Percentiles rank a stretch among this genome's conserved stretches.
Conservation (phyloP, 306 rosid species). For the Inga laurina region DNA sequence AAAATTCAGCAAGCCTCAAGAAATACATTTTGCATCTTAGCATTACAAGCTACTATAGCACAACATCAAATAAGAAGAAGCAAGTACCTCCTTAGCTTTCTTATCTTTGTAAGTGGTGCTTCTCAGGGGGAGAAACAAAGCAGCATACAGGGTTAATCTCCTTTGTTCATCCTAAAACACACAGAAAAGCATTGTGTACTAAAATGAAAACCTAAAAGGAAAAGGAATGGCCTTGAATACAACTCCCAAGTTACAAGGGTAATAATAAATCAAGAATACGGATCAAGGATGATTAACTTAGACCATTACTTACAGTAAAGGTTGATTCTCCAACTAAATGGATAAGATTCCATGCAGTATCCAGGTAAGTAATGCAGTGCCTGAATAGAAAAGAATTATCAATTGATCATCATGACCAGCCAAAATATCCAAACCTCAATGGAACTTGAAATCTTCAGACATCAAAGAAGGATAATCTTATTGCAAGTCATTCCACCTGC, state of each 20-base stretch:
- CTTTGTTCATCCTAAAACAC: constrained; percentile 72
- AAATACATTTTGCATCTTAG: neutral
- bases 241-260: neutral
- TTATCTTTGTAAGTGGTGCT: constrained; percentile 59
- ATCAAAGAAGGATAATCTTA: neutral
- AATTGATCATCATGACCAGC: constrained; percentile 23
- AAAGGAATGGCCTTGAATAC: constrained; percentile 3
- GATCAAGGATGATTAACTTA: neutral
- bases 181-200: constrained; percentile 27
- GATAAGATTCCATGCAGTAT: constrained; percentile 69
- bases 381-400: constrained; percentile 40
- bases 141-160: constrained; percentile 72
- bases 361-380: constrained; percentile 61
- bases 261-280: constrained; percentile 11
- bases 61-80: constrained; percentile 16
- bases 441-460: neutral
- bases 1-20: constrained; percentile 2
- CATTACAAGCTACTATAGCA: constrained; percentile 15
- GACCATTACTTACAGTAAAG: constrained; percentile 62
- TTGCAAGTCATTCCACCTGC: neutral
- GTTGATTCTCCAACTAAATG: constrained; percentile 54
- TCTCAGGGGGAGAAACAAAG: constrained; percentile 79
- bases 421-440: constrained; percentile 20
- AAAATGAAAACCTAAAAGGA: constrained; percentile 21
- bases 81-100: constrained; percentile 68